Base-by-base conservation (phyloP, 495 filamentous ascomycete species). In the Cercophora scortea region DNA sequence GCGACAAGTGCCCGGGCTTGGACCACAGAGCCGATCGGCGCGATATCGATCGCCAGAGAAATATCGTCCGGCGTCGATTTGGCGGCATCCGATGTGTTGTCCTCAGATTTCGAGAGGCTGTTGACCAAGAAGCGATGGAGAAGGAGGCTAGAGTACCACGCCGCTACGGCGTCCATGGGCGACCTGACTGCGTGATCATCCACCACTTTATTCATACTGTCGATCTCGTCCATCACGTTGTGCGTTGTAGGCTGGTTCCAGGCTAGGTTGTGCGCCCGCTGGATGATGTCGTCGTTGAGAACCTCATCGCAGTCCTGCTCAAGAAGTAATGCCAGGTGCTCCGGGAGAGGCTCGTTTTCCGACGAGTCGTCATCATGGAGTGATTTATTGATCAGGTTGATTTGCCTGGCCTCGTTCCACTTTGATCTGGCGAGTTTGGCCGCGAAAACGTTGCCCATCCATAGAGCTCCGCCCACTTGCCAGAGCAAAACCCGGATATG, bases 401-500 rank as follows among this genome's bases (percentile, higher is more conserved):
- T 68, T 47, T 81, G 76, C 15, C 83, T 78, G 3, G 92, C 92
- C 41, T 86, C 78, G 47, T 85, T 83, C 92, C 92, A 97, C 57
- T 87, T 86, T 53, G 81, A 79, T 45, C 79, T 72, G 25, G 90
- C 88, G 10, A 93, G 64, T 49, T 79, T 80, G 7, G 57, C 50
- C 33, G 63, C 38, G 35, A 89, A 64, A 33, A 79, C 67, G 59
- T 89, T 82, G 47, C 54, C 47, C 15, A 45, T 34, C 47, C 49
- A 56, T 1, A 47, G 51, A 1, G 52, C 47, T 25, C 58, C 61
- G 16, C 77, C 72, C 40, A 91, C 75, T 56, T 89, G 82, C 87
- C 87, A 94, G 15, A 94, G 72, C 13, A 96, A 75, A 34, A 96
- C 83, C 8, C 92, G 88, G 55, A 94, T 86, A 59, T 97, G 92